phyloP scores from a whole-genome alignment of 78 protist genomes.

The Corallochytrium limacisporum region DNA sequence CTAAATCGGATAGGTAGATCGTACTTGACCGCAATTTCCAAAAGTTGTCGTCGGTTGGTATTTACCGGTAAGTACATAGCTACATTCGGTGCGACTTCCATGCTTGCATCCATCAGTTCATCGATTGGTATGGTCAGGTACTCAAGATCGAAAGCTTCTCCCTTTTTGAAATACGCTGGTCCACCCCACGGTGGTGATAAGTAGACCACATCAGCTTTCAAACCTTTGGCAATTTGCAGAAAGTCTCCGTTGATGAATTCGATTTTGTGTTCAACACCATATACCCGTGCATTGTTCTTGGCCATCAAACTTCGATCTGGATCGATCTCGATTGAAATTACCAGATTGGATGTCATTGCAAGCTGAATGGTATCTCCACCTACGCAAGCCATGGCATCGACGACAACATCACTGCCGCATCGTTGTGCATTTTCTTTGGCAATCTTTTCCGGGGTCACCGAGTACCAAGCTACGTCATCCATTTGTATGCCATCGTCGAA shows the following conservation, averaged over 20 bases:
- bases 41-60: too few relatives aligned
- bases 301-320: background rate
- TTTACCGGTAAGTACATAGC: too few relatives aligned
- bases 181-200: too few relatives aligned
- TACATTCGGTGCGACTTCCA: too few relatives aligned
- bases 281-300: conserved; percentile 12
- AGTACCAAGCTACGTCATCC: conserved; percentile 28
- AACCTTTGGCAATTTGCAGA: background rate
- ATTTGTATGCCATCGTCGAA: conserved; percentile 13
- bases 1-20: too few relatives aligned
- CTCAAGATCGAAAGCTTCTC: too few relatives aligned
- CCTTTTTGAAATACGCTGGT: too few relatives aligned
- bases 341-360: conserved; percentile 16
- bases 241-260: conserved; percentile 19
- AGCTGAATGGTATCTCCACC: conserved; percentile 45
- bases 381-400: conserved; percentile 37
- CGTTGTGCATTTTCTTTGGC: conserved; percentile 17
- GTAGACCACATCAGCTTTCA: too few relatives aligned
- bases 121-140: too few relatives aligned
- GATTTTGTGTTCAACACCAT: conserved; percentile 20
- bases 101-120: too few relatives aligned
- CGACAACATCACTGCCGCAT: background rate
- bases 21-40: too few relatives aligned
- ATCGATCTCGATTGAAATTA: conserved; percentile 28
- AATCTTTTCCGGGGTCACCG: conserved; percentile 22